Evolutionary conservation across 495 filamentous ascomycete species (phyloP).

Genomic region (Chlorociboria aeruginascens): DNA sequence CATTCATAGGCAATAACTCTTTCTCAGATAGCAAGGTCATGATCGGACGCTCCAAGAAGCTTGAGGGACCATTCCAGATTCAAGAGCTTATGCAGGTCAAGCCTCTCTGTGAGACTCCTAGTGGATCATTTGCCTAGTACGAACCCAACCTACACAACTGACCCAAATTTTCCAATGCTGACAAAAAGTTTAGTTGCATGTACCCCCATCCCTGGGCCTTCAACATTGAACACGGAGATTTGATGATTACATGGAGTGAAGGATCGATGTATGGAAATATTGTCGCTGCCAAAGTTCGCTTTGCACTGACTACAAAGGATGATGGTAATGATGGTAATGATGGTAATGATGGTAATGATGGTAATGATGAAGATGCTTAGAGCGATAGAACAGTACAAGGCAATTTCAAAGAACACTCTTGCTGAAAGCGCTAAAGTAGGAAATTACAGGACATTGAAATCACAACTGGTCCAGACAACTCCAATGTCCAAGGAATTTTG

Average conservation of each 20-base stretch:
- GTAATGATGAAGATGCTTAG: no score
- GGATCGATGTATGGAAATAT: conserved; percentile 18
- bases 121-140: no score
- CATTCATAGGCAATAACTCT: conserved; percentile 21
- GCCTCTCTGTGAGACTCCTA: no score
- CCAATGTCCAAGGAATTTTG: no score
- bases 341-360: no score
- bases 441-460: no score
- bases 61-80: conserved; percentile 21
- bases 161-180: conserved; percentile 3
- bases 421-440: background rate
- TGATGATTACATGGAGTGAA: conserved; percentile 26
- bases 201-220: conserved; percentile 23
- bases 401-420: background rate
- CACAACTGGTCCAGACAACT: no score
- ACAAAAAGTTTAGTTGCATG: conserved; percentile 11
- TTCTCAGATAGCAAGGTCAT: conserved; percentile 16
- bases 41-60: conserved; percentile 13
- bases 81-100: conserved; percentile 6
- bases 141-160: background rate
- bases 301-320: background rate
- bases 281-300: conserved; percentile 6
- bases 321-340: no score
- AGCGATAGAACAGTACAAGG: no score
- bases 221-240: conserved; percentile 11